Evolutionary conservation across 805 yeast genomes (phyloP), one percentile per base, ranked within the genome.

Genomic region (Candida khao-thaluensis): DNA sequence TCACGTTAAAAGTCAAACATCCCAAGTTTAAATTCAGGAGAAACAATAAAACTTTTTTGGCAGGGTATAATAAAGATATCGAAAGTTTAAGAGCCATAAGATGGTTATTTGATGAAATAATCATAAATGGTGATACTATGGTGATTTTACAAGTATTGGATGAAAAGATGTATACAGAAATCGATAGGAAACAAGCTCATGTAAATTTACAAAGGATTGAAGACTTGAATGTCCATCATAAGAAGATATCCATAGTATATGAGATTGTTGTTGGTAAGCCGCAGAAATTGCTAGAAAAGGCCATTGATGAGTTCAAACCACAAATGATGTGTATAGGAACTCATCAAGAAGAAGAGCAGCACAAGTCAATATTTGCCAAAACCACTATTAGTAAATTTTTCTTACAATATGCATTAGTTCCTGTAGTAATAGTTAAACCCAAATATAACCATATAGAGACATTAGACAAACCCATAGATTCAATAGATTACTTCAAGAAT

Each of bases 251-350:
- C 10, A 43, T 69, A 24, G 71, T 69, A 24, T 66, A 52, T 44
- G 74, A 69, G 48, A 56, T 60, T 11, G 72, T 59, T 18, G 55
- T 67, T 16, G 74, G 74, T 1, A 66, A 62, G 35, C 71, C 72
- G 4, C 68, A 63, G 43, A 63, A 64, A 42, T 40, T 60, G 15
- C 51, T 69, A 43, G 59, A 63, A 42, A 50, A 48, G 22, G 73
- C 74, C 6, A 65, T 69, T 16, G 60, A 58, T 17, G 73, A 68
- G 46, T 69, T 64, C 45, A 52, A 56, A 35, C 74, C 74, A 2
- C 62, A 63, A n/a, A 66, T 69, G 71, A 66, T 69, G 73, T 51
- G 63, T 22, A 64, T 69, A 17, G 74, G 74, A 2, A 63, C 71
- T 7, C 69, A 64, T 41, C 64, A 62, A 35, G 54, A 54, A 16